Evolutionary conservation across 495 filamentous ascomycete genomes (phyloP), one percentile per base, ranked within the genome.

Genomic region (Mytilinidion resinicola): DNA sequence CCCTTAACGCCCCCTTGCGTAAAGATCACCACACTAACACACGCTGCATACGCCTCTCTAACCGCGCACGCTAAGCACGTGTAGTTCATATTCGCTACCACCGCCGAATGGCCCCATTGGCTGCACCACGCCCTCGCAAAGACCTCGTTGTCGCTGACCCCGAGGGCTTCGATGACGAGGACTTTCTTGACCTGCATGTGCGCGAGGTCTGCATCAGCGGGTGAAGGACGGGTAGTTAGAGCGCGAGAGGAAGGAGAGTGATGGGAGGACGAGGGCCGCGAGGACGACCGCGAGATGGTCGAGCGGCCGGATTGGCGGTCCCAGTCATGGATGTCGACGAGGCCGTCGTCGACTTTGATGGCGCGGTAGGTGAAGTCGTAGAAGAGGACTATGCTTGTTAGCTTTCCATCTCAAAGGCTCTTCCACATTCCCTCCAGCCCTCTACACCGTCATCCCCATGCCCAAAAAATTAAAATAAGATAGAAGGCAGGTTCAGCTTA

Each of bases 41-140:
- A 80, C 21, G 82, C 84, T 14, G 85, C 86, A 66, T 86, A 88
- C 17, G 86, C 85, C 69, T 85, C 84, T 39, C 86, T 73, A 44
- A 89, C 81, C 34, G 83, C 82, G 66, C 86, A 89, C 17, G 83
- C 78, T 76, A 87, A 79, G 68, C 85, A 89, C n/a, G 85, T 88
- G 72, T 72, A 76, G 48, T 78, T 74, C 49, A 85, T 64, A 70
- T 88, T 82, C 20, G 84, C 84, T 35, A 87, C 80, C 17, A 89
- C 69, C 0, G 85, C 85, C 44, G 76, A 80, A 53, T 87, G 68
- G 19, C 86, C 86, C 80, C 83, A 85, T 58, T 85, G 83, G 59
- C 81, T 74, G 62, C 84, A 88, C 85, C 85, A 88, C 43, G 86
- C 86, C 50, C 86, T 72, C 1, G 84, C 84, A 63, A 89, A 77